Conservation (phyloP, 176 grass and related monocot species). For the Tuctoria greenei region DNA sequence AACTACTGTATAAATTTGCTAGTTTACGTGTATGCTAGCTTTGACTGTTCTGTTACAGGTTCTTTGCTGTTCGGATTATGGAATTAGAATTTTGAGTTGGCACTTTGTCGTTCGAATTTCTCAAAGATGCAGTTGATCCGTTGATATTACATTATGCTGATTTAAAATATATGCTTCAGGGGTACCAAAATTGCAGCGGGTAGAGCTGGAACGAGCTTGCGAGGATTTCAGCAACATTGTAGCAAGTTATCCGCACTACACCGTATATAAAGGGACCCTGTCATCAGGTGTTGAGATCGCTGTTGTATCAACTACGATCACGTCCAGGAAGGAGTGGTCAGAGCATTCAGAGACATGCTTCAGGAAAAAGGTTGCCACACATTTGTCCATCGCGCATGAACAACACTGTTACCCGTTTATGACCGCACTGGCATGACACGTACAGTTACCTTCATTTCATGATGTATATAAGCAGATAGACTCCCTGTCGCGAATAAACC, state of each 20-base stretch:
- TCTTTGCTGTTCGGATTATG: neutral
- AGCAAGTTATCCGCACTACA: slow-evolving; percentile 51
- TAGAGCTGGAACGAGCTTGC: slow-evolving; percentile 67
- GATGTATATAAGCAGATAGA: slow-evolving; percentile 51
- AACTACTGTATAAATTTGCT: neutral
- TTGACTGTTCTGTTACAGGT: neutral
- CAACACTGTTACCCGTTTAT: neutral
- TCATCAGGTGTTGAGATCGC: slow-evolving; percentile 80
- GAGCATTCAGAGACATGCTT: slow-evolving; percentile 54
- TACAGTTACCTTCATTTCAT: neutral
- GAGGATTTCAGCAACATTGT: slow-evolving; percentile 89
- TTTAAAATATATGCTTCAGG: slow-evolving; percentile 39
- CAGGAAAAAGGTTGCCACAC: slow-evolving; percentile 61
- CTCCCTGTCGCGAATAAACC: slow-evolving; percentile 67
- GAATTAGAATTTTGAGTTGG: neutral
- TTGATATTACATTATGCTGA: neutral
- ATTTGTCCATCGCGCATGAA: neutral
- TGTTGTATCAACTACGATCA: slow-evolving; percentile 57
- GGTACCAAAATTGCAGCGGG: slow-evolving; percentile 62
- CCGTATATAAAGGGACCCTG: slow-evolving; percentile 81
- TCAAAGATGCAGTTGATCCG: neutral
- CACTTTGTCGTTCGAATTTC: neutral
- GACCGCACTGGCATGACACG: slow-evolving; percentile 3
- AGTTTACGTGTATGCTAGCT: neutral
- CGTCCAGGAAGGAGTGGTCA: slow-evolving; percentile 65